Conservation (phyloP, 345 rosid species). For the Syzygium oleosum region DNA sequence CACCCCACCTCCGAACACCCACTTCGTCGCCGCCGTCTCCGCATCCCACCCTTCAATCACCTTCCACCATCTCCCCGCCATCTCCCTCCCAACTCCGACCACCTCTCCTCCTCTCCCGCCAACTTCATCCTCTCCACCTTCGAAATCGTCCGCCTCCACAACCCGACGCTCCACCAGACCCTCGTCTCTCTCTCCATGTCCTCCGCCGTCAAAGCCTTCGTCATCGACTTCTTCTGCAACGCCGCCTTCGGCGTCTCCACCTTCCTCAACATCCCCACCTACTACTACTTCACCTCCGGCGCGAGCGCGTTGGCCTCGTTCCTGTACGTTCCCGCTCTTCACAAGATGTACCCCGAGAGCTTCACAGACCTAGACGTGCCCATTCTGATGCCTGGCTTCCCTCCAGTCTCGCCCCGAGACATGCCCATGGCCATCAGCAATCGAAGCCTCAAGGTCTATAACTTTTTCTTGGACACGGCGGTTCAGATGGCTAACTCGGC, state of each 20-base stretch:
- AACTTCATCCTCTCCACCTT: slow-evolving; percentile 14
- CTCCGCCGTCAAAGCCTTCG: slow-evolving; percentile 18
- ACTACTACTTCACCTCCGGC: slow-evolving; percentile 31
- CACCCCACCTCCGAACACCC: slow-evolving; percentile 28
- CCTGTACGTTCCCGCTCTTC: slow-evolving; percentile 21
- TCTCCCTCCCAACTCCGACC: slow-evolving; percentile 7
- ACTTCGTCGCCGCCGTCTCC: slow-evolving; percentile 15
- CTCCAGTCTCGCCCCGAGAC: slow-evolving; percentile 13
- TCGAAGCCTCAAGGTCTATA: slow-evolving; percentile 1
- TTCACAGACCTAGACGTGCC: slow-evolving; percentile 20
- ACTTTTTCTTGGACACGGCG: slow-evolving; percentile 6
- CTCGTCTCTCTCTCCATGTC: slow-evolving; percentile 19
- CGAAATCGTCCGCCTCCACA: slow-evolving; percentile 22
- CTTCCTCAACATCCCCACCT: too few relatives aligned
- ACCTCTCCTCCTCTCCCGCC: slow-evolving; percentile 5
- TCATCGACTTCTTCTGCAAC: too few relatives aligned
- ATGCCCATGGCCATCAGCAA: neutral
- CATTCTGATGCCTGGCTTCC: slow-evolving; percentile 31
- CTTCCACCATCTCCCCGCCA: slow-evolving; percentile 29
- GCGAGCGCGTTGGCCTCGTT: slow-evolving; percentile 18
- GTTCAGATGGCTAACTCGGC: slow-evolving; percentile 4
- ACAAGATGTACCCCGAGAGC: slow-evolving; percentile 15
- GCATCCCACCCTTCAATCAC: slow-evolving; percentile 22
- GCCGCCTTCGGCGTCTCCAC: too few relatives aligned
- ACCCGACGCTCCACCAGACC: slow-evolving; percentile 24